Evolutionary conservation across 345 rosid species (phyloP).

Genomic region (Salix purpurea): DNA sequence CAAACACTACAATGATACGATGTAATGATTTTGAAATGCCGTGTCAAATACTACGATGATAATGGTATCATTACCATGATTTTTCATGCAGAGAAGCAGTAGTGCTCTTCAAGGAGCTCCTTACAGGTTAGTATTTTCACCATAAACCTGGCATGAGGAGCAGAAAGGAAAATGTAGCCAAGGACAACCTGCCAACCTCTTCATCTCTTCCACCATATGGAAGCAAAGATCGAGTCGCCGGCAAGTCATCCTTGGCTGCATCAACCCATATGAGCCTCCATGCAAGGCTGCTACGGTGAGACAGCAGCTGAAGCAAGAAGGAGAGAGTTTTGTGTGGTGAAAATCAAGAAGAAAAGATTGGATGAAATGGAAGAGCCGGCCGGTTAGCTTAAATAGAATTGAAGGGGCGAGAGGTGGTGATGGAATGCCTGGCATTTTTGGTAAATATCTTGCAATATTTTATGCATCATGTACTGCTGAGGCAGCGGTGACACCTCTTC

Average conservation of each 20-base stretch:
- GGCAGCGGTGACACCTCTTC: constrained; percentile 16
- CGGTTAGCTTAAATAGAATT: background rate
- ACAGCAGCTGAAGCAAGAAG: background rate
- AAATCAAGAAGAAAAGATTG: background rate
- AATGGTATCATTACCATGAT: background rate
- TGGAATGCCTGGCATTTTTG: background rate
- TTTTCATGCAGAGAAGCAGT: background rate
- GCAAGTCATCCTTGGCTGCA: constrained; percentile 73
- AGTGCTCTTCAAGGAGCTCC: background rate
- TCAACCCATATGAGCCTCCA: constrained; percentile 17
- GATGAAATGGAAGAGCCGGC: background rate
- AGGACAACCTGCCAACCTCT: constrained; percentile 38
- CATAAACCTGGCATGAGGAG: constrained; percentile 34
- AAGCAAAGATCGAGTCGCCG: constrained; percentile 13
- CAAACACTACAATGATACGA: background rate
- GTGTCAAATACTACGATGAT: too few species aligned
- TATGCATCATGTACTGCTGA: constrained; percentile 3
- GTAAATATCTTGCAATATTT: background rate
- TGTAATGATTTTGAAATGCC: too few species aligned
- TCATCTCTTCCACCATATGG: background rate
- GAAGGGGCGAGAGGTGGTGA: constrained; percentile 2
- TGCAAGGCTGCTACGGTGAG: constrained; percentile 26
- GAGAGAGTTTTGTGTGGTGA: background rate
- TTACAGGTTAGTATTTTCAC: constrained; percentile 6
- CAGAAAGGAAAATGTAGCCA: constrained; percentile 45